These are phyloP conservation scores for Mucor irregularis DNA, from an alignment of 371 early-diverging fungal genomes.

Conservation along the genomic window DNA sequence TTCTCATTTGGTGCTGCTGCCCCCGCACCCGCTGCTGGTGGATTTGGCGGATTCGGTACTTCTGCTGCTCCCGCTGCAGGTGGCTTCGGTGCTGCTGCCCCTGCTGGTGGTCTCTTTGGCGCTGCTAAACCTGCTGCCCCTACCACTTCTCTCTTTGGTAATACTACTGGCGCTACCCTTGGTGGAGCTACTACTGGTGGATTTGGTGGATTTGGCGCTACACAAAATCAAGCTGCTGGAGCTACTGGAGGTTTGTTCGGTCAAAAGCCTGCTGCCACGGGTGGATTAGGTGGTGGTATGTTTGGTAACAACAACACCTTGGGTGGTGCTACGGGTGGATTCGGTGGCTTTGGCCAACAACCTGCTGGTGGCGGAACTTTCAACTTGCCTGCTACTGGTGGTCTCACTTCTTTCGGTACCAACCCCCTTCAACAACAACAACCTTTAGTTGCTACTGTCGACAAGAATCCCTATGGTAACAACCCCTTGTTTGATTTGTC, in stretches of 20 bases:
- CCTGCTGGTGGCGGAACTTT: slow-evolving; percentile 29
- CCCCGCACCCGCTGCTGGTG: background rate
- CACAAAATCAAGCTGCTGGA: slow-evolving; percentile 34
- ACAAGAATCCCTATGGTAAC: slow-evolving; percentile 81
- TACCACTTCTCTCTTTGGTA: slow-evolving; percentile 53
- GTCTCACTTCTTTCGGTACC: slow-evolving; percentile 46
- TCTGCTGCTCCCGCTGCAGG: slow-evolving; percentile 33
- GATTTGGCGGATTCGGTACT: slow-evolving; percentile 4
- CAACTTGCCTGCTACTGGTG: slow-evolving; percentile 44
- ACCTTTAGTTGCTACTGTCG: slow-evolving; percentile 72
- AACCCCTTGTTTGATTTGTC: slow-evolving; percentile 75
- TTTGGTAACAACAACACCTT: slow-evolving; percentile 27
- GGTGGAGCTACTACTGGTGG: slow-evolving; percentile 34
- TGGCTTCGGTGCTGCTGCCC: slow-evolving; percentile 38
- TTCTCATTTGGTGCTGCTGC: slow-evolving; percentile 43
- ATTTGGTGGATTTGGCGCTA: slow-evolving; percentile 43
- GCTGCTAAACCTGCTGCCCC: slow-evolving; percentile 52
- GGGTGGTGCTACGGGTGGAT: slow-evolving; percentile 5
- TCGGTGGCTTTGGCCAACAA: slow-evolving; percentile 34
- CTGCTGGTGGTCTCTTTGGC: slow-evolving; percentile 56
- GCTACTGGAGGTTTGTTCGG: slow-evolving; percentile 47
- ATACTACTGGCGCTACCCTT: slow-evolving; percentile 29
- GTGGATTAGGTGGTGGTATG: slow-evolving; percentile 32
- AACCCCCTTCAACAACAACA: slow-evolving; percentile 39
- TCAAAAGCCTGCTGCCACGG: slow-evolving; percentile 31